Evolutionary conservation across 257 asterid genomes (phyloP).

Genomic region (Solanum pinnatisectum): DNA sequence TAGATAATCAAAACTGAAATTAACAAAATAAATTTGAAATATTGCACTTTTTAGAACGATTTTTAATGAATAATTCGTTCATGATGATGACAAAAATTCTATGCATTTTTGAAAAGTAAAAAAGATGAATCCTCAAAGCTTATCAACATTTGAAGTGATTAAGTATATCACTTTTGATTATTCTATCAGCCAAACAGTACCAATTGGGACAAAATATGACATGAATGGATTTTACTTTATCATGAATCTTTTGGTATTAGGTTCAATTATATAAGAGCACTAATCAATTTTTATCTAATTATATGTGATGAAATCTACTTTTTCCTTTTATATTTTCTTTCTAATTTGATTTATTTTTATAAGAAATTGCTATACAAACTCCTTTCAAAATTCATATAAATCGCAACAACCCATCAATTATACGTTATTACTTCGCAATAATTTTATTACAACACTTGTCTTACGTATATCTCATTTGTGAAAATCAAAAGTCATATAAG

Average conservation of each 20-base stretch:
- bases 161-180: not conserved
- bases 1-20: not conserved
- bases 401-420: not conserved
- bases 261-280: not conserved
- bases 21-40: not conserved
- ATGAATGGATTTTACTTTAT: not conserved
- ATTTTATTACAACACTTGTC: not conserved
- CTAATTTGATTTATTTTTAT: not conserved
- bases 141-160: not conserved
- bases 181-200: not conserved
- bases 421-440: accelerated
- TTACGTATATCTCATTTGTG: not conserved
- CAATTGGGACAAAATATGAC: not conserved
- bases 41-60: not conserved
- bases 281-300: not conserved
- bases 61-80: not conserved
- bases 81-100: not conserved
- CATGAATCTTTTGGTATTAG: not conserved
- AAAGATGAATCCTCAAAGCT: not conserved
- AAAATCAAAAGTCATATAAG: not conserved
- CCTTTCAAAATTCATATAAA: not conserved
- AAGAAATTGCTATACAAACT: too few species aligned
- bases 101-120: not conserved
- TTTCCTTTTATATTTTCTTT: not conserved
- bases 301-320: not conserved